Conservation (phyloP, 1,139 yeast genomes). For the Geotrichum reessii region DNA sequence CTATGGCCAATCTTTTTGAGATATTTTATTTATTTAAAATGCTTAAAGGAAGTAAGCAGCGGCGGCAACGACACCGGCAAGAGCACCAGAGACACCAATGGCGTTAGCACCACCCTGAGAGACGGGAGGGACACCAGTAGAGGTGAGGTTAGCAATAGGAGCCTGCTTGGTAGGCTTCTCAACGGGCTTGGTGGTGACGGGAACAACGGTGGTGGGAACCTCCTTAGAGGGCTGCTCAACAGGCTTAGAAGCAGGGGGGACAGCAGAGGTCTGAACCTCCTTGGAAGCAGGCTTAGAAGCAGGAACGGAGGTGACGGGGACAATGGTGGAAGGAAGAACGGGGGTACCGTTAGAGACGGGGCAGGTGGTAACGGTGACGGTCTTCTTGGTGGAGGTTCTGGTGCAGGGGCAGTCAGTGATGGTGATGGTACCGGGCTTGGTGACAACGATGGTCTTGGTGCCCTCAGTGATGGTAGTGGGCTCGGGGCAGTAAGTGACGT, state of each 20-base stretch:
- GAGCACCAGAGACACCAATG: constrained; percentile 34
- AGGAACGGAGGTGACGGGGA: too few species aligned
- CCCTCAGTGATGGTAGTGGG: constrained; percentile 40
- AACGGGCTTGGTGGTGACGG: constrained; percentile 20
- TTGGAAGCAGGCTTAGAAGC: too few species aligned
- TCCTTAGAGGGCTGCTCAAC: too few species aligned
- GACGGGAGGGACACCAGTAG: constrained; percentile 20
- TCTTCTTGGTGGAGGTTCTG: constrained; percentile 45
- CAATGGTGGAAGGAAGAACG: constrained; percentile 23
- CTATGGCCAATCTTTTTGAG: neutral
- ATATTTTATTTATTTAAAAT: neutral
- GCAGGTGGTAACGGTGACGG: constrained; percentile 40
- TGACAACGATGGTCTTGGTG: constrained; percentile 38
- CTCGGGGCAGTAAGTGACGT: constrained; percentile 43
- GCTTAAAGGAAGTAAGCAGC: constrained; percentile 38
- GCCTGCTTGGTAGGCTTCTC: constrained; percentile 1
- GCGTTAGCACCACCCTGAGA: constrained; percentile 33
- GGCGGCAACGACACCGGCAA: constrained; percentile 38
- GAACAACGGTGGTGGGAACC: constrained; percentile 19
- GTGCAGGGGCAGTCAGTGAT: constrained; percentile 51
- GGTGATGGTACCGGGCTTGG: constrained; percentile 42
- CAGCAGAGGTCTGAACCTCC: too few species aligned
- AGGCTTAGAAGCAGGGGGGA: constrained; percentile 15
- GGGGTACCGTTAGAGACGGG: constrained; percentile 31
- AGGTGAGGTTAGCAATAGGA: constrained; percentile 14